These are phyloP conservation scores for Babesia caballi DNA, from an alignment of 169 alveolate genomes.

Conservation along the genomic window DNA sequence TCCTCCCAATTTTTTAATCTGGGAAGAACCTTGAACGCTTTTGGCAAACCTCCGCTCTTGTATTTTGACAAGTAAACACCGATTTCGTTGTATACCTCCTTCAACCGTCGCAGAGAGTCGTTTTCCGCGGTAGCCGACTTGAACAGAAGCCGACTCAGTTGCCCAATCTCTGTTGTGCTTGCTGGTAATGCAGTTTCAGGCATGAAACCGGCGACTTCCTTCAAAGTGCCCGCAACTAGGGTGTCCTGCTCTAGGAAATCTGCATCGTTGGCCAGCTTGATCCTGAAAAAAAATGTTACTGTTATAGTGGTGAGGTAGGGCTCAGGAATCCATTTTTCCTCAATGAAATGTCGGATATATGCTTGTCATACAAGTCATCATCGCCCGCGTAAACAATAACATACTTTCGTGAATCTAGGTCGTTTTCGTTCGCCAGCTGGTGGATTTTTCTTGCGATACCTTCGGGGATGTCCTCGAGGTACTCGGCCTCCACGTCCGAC, in stretches of 20 bases:
- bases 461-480: slow-evolving; percentile 58
- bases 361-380: slow-evolving; percentile 56
- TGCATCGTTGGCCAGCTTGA: slow-evolving; percentile 1
- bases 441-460: slow-evolving; percentile 41
- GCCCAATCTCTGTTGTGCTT: slow-evolving; percentile 27
- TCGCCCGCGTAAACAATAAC: slow-evolving; percentile 4
- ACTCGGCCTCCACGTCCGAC: slow-evolving; percentile 63
- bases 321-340: slow-evolving; percentile 22
- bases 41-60: slow-evolving; percentile 91
- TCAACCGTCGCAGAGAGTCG: slow-evolving; percentile 13
- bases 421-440: slow-evolving; percentile 38
- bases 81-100: slow-evolving; percentile 44
- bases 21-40: slow-evolving; percentile 90
- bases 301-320: neutral
- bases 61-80: slow-evolving; percentile 66
- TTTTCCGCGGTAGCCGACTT: neutral
- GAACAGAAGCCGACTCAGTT: slow-evolving; percentile 1
- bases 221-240: slow-evolving; percentile 13
- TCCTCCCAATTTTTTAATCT: slow-evolving; percentile 92
- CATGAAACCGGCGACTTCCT: slow-evolving; percentile 43
- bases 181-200: slow-evolving; percentile 30
- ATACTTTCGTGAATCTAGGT: slow-evolving; percentile 37
- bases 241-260: slow-evolving; percentile 58
- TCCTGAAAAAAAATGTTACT: neutral
- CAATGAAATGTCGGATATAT: slow-evolving; percentile 36